A percentile compares a stretch with the other conserved stretches of the same genome.
Conservation (phyloP, 2,329 filamentous ascomycete species). For the Penicillium olsonii region DNA sequence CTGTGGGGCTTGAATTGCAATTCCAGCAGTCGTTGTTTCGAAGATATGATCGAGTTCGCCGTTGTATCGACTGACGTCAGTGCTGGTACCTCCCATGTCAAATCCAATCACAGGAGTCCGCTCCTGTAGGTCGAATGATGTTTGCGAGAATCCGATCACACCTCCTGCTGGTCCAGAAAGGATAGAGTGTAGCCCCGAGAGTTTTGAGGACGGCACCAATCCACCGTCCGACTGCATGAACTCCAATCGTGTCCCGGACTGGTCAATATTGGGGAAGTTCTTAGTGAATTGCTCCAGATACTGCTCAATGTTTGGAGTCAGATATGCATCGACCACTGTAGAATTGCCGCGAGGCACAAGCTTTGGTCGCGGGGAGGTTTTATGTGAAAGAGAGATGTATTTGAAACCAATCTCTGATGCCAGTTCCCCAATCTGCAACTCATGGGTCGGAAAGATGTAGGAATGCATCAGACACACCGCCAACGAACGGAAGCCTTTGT, state of each 20-base stretch:
- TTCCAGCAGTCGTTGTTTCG: conserved; percentile 85
- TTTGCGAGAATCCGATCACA: conserved; percentile 87
- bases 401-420: conserved; percentile 75
- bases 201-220: conserved; percentile 56
- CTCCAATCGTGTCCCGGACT: conserved; percentile 10
- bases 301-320: conserved; percentile 73
- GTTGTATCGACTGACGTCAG: conserved; percentile 81
- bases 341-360: conserved; percentile 71
- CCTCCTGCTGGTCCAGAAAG: conserved; percentile 88
- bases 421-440: conserved; percentile 70
- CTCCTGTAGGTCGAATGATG: conserved; percentile 79
- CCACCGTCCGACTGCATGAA: conserved; percentile 83
- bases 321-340: conserved; percentile 73
- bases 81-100: conserved; percentile 92
- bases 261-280: not conserved
- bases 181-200: conserved; percentile 83
- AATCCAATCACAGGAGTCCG: conserved; percentile 84
- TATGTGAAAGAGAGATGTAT: conserved; percentile 68
- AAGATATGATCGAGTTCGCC: conserved; percentile 90
- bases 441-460: conserved; percentile 83
- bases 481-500: conserved; percentile 70
- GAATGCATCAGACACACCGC: conserved; percentile 86
- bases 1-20: conserved; percentile 88
- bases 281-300: conserved; percentile 54
- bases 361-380: conserved; percentile 83